Conservation (phyloP, 768 basidiomycete genomes). For the Boletus edulis region DNA sequence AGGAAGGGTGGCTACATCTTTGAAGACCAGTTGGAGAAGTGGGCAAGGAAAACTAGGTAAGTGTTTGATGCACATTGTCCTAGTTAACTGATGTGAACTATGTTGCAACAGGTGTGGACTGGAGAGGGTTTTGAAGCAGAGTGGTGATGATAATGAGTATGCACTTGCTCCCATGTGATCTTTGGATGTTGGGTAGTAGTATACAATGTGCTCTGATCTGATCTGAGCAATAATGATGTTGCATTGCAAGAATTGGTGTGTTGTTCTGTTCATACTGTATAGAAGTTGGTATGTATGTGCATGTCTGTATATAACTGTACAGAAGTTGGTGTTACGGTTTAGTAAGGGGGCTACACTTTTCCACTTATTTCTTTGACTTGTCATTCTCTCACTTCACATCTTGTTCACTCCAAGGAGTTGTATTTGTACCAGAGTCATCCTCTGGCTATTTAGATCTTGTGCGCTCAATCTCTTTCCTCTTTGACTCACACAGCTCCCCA, state of each 20-base stretch:
- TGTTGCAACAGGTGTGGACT: neutral
- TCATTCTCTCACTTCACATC: too few relatives aligned
- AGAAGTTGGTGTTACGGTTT: neutral
- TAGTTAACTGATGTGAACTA: neutral
- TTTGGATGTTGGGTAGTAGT: neutral
- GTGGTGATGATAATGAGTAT: neutral
- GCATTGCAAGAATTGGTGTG: neutral
- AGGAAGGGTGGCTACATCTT: neutral
- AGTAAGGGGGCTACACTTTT: too few relatives aligned
- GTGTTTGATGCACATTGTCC: neutral
- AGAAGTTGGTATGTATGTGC: too few relatives aligned
- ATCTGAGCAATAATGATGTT: neutral
- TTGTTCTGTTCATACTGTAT: neutral
- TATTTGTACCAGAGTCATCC: too few relatives aligned
- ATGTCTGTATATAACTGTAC: too few relatives aligned
- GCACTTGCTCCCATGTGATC: neutral
- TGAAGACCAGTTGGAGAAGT: neutral
- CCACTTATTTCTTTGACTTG: too few relatives aligned
- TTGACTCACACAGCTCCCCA: too few relatives aligned
- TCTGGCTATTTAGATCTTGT: too few relatives aligned
- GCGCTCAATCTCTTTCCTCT: too few relatives aligned
- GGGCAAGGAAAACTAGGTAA: neutral
- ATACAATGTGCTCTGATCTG: neutral
- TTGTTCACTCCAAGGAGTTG: too few relatives aligned
- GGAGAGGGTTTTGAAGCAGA: neutral